Conservation (phyloP, 192 early-diverging fungal genomes). For the Backusella westeae region DNA sequence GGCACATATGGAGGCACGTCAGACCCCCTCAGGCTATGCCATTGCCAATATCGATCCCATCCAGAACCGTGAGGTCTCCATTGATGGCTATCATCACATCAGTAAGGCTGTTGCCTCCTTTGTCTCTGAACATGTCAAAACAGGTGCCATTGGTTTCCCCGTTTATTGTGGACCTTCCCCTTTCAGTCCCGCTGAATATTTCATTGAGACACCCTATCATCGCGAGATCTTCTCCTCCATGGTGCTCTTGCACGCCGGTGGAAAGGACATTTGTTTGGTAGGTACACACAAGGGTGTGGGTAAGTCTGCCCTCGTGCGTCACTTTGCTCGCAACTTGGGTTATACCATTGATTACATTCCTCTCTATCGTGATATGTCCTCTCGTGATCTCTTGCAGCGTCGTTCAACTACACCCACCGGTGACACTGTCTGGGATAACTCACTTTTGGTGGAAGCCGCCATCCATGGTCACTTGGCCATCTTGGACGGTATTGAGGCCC, state of each 20-base stretch:
- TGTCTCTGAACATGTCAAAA: neutral
- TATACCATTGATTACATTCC: slow-evolving; percentile 71
- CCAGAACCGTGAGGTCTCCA: slow-evolving; percentile 23
- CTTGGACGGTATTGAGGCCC: slow-evolving; percentile 70
- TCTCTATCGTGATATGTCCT: slow-evolving; percentile 77
- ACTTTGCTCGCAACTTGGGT: slow-evolving; percentile 46
- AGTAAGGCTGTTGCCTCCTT: slow-evolving; percentile 38
- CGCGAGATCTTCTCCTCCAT: slow-evolving; percentile 49
- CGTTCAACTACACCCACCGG: slow-evolving; percentile 67
- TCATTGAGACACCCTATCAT: slow-evolving; percentile 60
- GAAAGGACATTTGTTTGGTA: slow-evolving; percentile 65
- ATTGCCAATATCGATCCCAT: slow-evolving; percentile 31
- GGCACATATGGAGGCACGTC: slow-evolving; percentile 41
- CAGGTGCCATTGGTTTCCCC: slow-evolving; percentile 21
- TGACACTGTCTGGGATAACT: slow-evolving; percentile 76
- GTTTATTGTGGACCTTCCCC: slow-evolving; percentile 41
- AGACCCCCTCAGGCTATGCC: slow-evolving; percentile 46
- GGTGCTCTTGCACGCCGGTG: slow-evolving; percentile 53
- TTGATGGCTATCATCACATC: slow-evolving; percentile 34
- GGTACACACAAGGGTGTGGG: slow-evolving; percentile 70
- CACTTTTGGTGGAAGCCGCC: slow-evolving; percentile 69
- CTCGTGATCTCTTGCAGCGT: slow-evolving; percentile 75
- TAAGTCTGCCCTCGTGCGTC: slow-evolving; percentile 64
- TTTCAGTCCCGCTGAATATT: slow-evolving; percentile 47
- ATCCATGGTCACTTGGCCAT: slow-evolving; percentile 70